Base-by-base conservation (phyloP, 2,329 filamentous ascomycete genomes). In the Gnomoniopsis smithogilvyi region DNA sequence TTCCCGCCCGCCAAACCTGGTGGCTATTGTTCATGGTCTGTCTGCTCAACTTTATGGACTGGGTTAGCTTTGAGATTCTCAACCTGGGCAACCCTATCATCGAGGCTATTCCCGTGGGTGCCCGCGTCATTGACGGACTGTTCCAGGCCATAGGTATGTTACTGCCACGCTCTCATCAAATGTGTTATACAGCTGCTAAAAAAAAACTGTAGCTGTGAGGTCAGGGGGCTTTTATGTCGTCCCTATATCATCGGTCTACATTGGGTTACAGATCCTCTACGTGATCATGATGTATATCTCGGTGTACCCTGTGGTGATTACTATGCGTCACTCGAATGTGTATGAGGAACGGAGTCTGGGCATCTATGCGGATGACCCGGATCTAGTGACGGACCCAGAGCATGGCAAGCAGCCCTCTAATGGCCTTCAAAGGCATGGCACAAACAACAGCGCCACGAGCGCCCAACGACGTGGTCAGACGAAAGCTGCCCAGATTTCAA, bases 341-440 rank as follows among this genome's bases (percentile, higher is more conserved):
- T 91, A 91, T 67, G 87, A 90, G 68, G 87, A 91, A 66, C 78
- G 85, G 7, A 86, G 83, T 0, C 74, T 90, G 1, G 86, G 86
- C 0, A 81, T 87, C 34, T 84, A 86, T 60, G 72, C 72, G 46
- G 73, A 76, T 24, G 72, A 72, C 21, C 67, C 10, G 10, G 49
- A 53, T 19, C 56, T 41, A 11, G 30, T 49, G 10, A n/a, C 15
- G 15, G 56, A 58, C n/a, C 17, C 53, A 7, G 56, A 58, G 30
- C 26, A 53, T 22, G 56, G 49, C 41, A 38, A 52, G 12, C 41
- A 30, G 33, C 19, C 11, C 2, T n/a, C 26, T 15, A 8, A 12
- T 33, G n/a, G 33, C 22, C 43, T 58, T 17, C 43, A 43, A 15
- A 50, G 41, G 41, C 22, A 55, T 15, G 33, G 19, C 46, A 50